phyloP scores from a whole-genome alignment of 371 early-diverging fungal genomes.

The Scutellospora calospora region DNA sequence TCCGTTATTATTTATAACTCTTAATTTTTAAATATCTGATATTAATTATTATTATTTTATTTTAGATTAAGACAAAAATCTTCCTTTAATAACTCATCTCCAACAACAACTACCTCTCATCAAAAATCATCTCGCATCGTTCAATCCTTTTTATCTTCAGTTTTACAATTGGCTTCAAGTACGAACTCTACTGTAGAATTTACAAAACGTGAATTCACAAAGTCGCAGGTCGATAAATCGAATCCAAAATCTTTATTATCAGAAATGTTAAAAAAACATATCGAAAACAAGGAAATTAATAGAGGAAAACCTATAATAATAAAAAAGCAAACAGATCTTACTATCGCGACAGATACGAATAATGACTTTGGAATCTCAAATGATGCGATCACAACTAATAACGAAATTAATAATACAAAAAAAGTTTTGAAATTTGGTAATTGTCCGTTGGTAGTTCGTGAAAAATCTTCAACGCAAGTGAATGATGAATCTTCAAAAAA shows the following conservation, averaged over 20 bases:
- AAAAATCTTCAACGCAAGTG: not conserved
- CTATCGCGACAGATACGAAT: too few relatives aligned
- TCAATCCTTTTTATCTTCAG: not conserved
- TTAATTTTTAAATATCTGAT: too few relatives aligned
- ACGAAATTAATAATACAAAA: not conserved
- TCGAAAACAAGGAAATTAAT: not conserved
- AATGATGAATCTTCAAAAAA: not conserved
- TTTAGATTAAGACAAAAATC: too few relatives aligned
- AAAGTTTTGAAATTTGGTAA: not conserved
- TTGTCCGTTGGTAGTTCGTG: not conserved
- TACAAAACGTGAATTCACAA: not conserved
- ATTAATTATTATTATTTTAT: too few relatives aligned
- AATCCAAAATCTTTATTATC: slow-evolving; percentile 1
- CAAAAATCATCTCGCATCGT: not conserved
- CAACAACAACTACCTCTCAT: too few relatives aligned
- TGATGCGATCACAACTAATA: not conserved
- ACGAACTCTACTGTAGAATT: not conserved
- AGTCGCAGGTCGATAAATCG: not conserved
- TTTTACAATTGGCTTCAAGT: not conserved
- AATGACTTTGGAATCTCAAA: not conserved
- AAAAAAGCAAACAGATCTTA: too few relatives aligned
- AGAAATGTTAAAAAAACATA: not conserved
- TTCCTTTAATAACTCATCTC: too few relatives aligned
- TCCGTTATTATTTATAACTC: too few relatives aligned
- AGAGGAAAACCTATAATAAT: not conserved